Percentiles rank a stretch among this genome's conserved stretches.
Evolutionary conservation across 768 basidiomycete species (phyloP).

Genomic region (Hygrophorus russula): DNA sequence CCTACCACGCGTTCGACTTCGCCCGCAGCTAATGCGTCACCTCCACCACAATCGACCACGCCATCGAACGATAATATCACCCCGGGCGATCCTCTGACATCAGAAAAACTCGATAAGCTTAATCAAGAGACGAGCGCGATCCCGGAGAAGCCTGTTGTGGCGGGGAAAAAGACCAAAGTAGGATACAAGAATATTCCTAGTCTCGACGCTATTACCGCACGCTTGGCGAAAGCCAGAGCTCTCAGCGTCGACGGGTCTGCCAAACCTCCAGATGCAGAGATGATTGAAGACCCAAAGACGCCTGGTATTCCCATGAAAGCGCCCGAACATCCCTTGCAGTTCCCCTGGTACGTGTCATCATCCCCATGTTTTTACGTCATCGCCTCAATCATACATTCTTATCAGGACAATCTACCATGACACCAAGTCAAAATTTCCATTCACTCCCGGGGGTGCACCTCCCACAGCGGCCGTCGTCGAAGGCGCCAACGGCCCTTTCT

Average conservation of each 20-base stretch:
- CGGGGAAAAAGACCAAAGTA: constrained; percentile 27
- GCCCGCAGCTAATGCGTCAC: constrained; percentile 40
- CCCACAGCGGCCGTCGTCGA: constrained; percentile 15
- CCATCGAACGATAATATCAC: constrained; percentile 23
- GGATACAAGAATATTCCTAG: constrained; percentile 87
- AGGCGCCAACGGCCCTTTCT: constrained; percentile 16
- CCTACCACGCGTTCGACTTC: constrained; percentile 60
- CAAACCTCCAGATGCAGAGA: constrained; percentile 65
- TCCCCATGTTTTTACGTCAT: neutral
- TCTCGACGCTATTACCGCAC: constrained; percentile 76
- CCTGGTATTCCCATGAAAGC: constrained; percentile 60
- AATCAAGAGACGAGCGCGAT: constrained; percentile 37
- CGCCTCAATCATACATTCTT: constrained; percentile 4
- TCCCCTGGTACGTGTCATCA: constrained; percentile 52
- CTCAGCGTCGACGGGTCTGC: constrained; percentile 55
- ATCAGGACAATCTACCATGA: constrained; percentile 86
- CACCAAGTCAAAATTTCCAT: constrained; percentile 62
- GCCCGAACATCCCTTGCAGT: constrained; percentile 79
- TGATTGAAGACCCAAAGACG: constrained; percentile 76
- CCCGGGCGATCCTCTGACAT: constrained; percentile 46
- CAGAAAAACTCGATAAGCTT: constrained; percentile 54
- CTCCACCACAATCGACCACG: constrained; percentile 34
- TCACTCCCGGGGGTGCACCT: constrained; percentile 25
- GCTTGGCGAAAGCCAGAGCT: constrained; percentile 58
- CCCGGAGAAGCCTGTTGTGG: constrained; percentile 13